These are phyloP conservation scores for Chalciporus sp. DNA, from an alignment of 1,284 basidiomycete genomes.

Conservation along the genomic window DNA sequence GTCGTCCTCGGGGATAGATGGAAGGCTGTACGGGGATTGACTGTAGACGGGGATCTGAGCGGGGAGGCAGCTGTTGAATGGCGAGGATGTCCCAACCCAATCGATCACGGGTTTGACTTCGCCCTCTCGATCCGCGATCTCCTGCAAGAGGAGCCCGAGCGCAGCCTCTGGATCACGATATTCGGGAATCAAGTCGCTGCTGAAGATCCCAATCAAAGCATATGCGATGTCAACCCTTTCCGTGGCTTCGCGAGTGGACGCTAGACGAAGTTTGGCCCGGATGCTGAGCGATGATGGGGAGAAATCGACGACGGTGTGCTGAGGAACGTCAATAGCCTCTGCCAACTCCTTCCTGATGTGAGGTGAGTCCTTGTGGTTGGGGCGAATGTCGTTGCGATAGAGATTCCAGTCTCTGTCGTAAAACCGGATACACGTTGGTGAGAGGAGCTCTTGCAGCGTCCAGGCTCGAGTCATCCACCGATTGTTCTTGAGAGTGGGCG, in stretches of 20 bases:
- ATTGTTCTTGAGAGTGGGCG: not conserved
- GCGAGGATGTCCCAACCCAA: conserved; percentile 4
- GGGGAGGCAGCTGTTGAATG: not conserved
- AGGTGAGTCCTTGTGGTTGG: conserved; percentile 3
- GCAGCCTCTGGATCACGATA: not conserved
- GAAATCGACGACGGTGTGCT: not conserved
- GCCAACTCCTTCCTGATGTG: conserved; percentile 1
- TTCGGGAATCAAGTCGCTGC: not conserved
- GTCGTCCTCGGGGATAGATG: not conserved
- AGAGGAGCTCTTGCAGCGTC: conserved; percentile 6
- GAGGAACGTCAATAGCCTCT: not conserved
- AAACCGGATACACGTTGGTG: not conserved
- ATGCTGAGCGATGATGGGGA: not conserved
- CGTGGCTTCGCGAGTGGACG: not conserved
- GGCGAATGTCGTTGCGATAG: not conserved
- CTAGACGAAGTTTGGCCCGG: conserved; percentile 1
- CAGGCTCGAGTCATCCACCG: conserved; percentile 4
- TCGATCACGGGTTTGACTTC: conserved; percentile 1
- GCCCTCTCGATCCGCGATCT: not conserved
- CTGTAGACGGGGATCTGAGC: conserved; percentile 1
- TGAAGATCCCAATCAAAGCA: conserved; percentile 2
- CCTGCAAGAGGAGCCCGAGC: not conserved
- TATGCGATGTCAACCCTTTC: conserved; percentile 2
- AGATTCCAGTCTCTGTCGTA: conserved; percentile 2
- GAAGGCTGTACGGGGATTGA: not conserved